A percentile compares a stretch with the other conserved stretches of the same genome.
These are phyloP conservation scores for Paramyrothecium roridum DNA, from an alignment of 2,329 filamentous ascomycete species.

Conservation along the genomic window DNA sequence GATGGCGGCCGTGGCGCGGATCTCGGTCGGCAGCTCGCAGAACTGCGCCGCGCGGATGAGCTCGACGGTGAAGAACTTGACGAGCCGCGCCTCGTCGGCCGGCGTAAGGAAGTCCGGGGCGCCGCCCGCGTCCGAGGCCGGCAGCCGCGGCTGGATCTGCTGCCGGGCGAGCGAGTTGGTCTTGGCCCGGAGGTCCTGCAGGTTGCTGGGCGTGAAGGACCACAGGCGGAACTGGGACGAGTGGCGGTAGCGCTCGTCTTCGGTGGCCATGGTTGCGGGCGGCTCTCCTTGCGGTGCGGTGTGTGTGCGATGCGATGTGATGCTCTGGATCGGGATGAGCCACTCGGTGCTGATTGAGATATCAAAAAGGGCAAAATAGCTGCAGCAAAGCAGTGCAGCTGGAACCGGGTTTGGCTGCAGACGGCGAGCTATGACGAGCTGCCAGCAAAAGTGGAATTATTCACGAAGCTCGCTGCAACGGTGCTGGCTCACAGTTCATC, in stretches of 20 bases:
- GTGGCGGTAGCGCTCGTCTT: slow-evolving; percentile 87
- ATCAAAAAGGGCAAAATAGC: too few species aligned
- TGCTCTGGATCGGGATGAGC: too few species aligned
- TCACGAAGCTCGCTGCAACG: too few species aligned
- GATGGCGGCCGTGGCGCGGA: slow-evolving; percentile 70
- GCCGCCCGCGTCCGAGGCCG: slow-evolving; percentile 18
- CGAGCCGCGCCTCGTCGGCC: slow-evolving; percentile 77
- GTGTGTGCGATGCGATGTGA: neutral
- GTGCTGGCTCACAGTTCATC: too few species aligned
- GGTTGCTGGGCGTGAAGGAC: slow-evolving; percentile 78
- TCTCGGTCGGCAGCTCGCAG: slow-evolving; percentile 47
- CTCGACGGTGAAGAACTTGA: slow-evolving; percentile 71
- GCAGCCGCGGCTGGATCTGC: slow-evolving; percentile 59
- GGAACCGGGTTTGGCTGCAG: too few species aligned
- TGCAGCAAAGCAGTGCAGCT: too few species aligned
- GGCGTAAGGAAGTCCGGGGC: slow-evolving; percentile 74
- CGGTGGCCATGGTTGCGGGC: slow-evolving; percentile 60
- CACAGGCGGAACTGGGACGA: slow-evolving; percentile 90
- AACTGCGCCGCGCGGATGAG: slow-evolving; percentile 55
- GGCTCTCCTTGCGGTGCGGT: neutral
- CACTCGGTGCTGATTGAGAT: too few species aligned
- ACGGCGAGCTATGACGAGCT: too few species aligned
- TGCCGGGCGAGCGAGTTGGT: slow-evolving; percentile 72
- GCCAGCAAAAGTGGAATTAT: too few species aligned
- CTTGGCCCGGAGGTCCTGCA: slow-evolving; percentile 68